phyloP scores from a whole-genome alignment of 352 stramenopile genomes.

The Phytophthora ohioensis region DNA sequence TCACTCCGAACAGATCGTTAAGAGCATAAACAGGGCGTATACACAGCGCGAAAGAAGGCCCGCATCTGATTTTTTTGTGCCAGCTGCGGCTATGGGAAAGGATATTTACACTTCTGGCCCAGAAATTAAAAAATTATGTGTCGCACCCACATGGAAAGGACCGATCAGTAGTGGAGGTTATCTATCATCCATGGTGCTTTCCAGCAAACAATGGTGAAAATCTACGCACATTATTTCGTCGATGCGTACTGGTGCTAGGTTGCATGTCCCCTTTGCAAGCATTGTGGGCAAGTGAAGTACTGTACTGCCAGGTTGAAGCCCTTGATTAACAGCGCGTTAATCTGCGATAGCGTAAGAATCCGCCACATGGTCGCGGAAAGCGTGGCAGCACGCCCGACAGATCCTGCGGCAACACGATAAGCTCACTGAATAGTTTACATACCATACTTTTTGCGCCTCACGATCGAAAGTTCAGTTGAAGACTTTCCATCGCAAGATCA shows the following conservation, averaged over 20 bases:
- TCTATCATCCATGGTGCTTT: not conserved
- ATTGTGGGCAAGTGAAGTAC: not conserved
- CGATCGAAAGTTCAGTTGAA: constrained; percentile 1
- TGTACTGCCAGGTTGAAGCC: not conserved
- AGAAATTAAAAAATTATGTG: constrained; percentile 14
- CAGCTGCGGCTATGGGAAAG: too few relatives aligned
- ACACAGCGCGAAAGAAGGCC: too few relatives aligned
- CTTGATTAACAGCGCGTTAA: constrained; percentile 22
- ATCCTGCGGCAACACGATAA: constrained; percentile 9
- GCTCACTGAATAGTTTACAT: constrained; percentile 20
- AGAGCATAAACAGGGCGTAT: too few relatives aligned
- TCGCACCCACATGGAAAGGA: constrained; percentile 16
- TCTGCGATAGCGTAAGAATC: constrained; percentile 21
- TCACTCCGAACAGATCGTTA: too few relatives aligned
- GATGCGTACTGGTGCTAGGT: not conserved
- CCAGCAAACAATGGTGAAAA: not conserved
- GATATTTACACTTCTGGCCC: too few relatives aligned
- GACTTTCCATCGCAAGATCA: constrained; percentile 22
- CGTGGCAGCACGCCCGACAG: constrained; percentile 4
- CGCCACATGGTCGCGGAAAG: constrained; percentile 23
- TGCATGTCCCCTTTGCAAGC: not conserved
- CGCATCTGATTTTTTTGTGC: too few relatives aligned
- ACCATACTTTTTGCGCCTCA: constrained; percentile 1
- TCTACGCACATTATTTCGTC: not conserved
- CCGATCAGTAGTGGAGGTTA: too few relatives aligned